Base-by-base conservation (phyloP, 192 early-diverging fungal species). In the Backusella australiensis region DNA sequence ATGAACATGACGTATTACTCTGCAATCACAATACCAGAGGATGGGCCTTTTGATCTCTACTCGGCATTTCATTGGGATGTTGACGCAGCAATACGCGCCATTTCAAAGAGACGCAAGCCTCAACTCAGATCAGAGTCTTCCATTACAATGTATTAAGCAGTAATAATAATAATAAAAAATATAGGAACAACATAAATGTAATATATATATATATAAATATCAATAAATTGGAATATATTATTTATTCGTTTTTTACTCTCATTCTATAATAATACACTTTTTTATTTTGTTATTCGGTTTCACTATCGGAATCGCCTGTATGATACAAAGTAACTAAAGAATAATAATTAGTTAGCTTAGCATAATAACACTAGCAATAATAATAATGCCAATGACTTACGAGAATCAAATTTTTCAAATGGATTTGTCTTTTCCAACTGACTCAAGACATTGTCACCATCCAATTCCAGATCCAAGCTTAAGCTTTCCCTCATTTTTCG, bases 381-480 rank as follows among this genome's bases (percentile, higher is more conserved):
- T 19, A 23, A 56, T 56, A 56, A 23, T 11, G 21, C 0, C 8
- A 56, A 23, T 23, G 6, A 7, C 67, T 75, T 83, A 88, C 87
- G 85, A 65, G 89, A 90, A 59, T 68, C 85, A 71, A 91, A 91
- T 23, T 89, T 86, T 35, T 88, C 88, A 82, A 91, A 91, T 14
- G 84, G 84, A 78, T 91, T 88, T 34, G 81, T 72, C 6, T 77
- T 75, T 3, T 73, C 59, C 9, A 72, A 6, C 36, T 68, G 32
- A 29, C 6, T 49, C 11, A 78, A 66, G 4, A 81, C 34, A 6
- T 86, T 77, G n/a, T 86, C 36, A 32, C 77, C 78, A 32, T 91
- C 93, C 6, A 77, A 71, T 23, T 91, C 91, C 21, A 94, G 84
- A 75, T 93, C 93, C 71, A 94, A 77, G 71, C 88, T 89, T 23